phyloP scores from a whole-genome alignment of 208 protist genomes.

The Blechomonas ayalai region DNA sequence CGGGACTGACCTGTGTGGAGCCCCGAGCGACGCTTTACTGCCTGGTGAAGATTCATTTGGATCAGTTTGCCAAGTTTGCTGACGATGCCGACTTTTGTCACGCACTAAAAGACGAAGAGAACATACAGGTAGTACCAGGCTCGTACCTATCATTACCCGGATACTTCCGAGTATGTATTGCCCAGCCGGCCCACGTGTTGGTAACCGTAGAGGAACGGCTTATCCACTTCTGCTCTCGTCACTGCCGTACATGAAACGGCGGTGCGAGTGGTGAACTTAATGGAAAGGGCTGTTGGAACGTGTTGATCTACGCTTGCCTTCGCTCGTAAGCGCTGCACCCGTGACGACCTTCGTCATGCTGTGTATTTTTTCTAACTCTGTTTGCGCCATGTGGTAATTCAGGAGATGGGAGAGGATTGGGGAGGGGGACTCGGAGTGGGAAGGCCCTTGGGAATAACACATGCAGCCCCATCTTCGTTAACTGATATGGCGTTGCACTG shows the following conservation, averaged over 20 bases:
- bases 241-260: slow-evolving; percentile 4
- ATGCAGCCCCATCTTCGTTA: too few relatives aligned
- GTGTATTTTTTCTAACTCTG: too few relatives aligned
- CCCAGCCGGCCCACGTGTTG: slow-evolving; percentile 41
- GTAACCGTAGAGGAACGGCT: slow-evolving; percentile 55
- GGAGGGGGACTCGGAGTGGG: too few relatives aligned
- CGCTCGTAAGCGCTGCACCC: too few relatives aligned
- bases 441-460: too few relatives aligned
- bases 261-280: too few relatives aligned
- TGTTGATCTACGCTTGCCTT: too few relatives aligned
- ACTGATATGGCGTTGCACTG: too few relatives aligned
- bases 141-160: slow-evolving; percentile 47
- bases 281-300: too few relatives aligned
- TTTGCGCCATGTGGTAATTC: too few relatives aligned
- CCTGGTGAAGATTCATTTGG: slow-evolving; percentile 76
- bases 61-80: slow-evolving; percentile 42
- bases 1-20: slow-evolving; percentile 40
- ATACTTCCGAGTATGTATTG: slow-evolving; percentile 73
- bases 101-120: slow-evolving; percentile 49
- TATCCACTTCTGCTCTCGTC: slow-evolving; percentile 28
- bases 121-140: slow-evolving; percentile 62
- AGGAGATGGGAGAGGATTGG: too few relatives aligned
- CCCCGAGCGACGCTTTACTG: slow-evolving; percentile 82
- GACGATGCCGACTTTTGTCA: slow-evolving; percentile 70
- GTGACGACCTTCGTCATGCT: too few relatives aligned